Evolutionary conservation across 108 stramenopile genomes (phyloP).

Genomic region (Fragilariopsis cylindrus): DNA sequence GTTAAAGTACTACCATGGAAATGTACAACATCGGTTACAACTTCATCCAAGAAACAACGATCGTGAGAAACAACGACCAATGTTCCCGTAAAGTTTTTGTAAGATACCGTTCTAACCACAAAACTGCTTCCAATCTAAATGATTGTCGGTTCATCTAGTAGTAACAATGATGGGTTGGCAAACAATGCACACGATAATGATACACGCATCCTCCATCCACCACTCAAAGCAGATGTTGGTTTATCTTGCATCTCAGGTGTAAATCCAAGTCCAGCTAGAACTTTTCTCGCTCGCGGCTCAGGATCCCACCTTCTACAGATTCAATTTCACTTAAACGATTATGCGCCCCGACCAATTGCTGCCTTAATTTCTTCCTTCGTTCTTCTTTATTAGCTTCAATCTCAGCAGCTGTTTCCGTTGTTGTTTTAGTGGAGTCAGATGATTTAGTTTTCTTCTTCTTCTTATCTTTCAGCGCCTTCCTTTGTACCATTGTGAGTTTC

Average conservation of each 20-base stretch:
- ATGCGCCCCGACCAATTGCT: slow-evolving; percentile 52
- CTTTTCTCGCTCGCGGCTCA: slow-evolving; percentile 65
- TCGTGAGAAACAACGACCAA: slow-evolving; percentile 93
- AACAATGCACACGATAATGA: slow-evolving; percentile 90
- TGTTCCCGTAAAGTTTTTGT: slow-evolving; percentile 65
- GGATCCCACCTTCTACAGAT: slow-evolving; percentile 66
- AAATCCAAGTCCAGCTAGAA: slow-evolving; percentile 85
- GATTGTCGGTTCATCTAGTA: slow-evolving; percentile 78
- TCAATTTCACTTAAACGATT: slow-evolving; percentile 62
- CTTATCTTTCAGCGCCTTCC: slow-evolving; percentile 13
- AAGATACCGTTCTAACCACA: slow-evolving; percentile 92
- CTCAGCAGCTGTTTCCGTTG: slow-evolving; percentile 7
- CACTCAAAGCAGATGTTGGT: slow-evolving; percentile 76
- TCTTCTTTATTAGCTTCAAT: slow-evolving; percentile 39
- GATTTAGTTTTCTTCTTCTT: slow-evolving; percentile 11
- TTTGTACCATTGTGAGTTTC: slow-evolving; percentile 12
- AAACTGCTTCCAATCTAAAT: slow-evolving; percentile 78
- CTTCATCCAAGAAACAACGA: slow-evolving; percentile 87
- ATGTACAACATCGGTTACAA: slow-evolving; percentile 89
- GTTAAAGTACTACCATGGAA: slow-evolving; percentile 74
- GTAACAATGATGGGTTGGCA: slow-evolving; percentile 77
- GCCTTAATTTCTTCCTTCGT: slow-evolving; percentile 36
- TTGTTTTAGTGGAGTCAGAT: background rate
- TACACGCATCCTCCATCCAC: slow-evolving; percentile 97
- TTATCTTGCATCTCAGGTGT: slow-evolving; percentile 79